These are phyloP conservation scores for Kodamaea laetipori DNA, from an alignment of 805 yeast genomes.

Conservation along the genomic window DNA sequence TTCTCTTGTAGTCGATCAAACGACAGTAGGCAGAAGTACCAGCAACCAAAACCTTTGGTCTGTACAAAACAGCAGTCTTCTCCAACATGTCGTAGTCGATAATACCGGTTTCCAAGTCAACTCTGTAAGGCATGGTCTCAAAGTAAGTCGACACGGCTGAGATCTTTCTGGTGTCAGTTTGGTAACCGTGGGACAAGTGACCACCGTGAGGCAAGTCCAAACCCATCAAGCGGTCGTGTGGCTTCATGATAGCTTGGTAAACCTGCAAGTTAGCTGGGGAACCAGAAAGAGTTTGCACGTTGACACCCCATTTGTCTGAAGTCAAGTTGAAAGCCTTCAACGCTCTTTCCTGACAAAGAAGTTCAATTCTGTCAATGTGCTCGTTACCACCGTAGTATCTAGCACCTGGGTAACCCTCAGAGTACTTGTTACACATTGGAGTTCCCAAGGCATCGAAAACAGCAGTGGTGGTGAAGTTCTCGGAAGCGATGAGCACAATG, in stretches of 20 bases:
- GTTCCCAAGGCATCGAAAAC: conserved; percentile 95
- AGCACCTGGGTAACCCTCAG: conserved; percentile 98
- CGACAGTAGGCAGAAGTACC: conserved; percentile 97
- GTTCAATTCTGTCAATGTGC: conserved; percentile 88
- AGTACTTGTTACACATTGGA: conserved; percentile 96
- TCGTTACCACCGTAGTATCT: conserved; percentile 98
- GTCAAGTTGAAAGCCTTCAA: conserved; percentile 76
- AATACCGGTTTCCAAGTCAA: conserved; percentile 81
- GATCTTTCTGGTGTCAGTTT: conserved; percentile 85
- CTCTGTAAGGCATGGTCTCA: conserved; percentile 96
- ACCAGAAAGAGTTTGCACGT: conserved; percentile 93
- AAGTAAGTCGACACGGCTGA: conserved; percentile 91
- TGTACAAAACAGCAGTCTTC: conserved; percentile 78
- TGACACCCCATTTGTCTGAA: conserved; percentile 92
- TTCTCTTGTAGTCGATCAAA: conserved; percentile 83
- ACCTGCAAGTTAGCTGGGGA: conserved; percentile 96
- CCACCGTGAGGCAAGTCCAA: conserved; percentile 98
- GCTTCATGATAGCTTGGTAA: conserved; percentile 84
- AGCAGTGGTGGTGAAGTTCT: conserved; percentile 92
- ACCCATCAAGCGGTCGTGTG: conserved; percentile 95
- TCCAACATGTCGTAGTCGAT: conserved; percentile 90
- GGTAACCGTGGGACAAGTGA: conserved; percentile 96
- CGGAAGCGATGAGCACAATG: conserved; percentile 90
- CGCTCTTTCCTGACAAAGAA: conserved; percentile 89
- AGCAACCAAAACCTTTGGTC: conserved; percentile 94